Conservation (phyloP, 306 rosid genomes). For the Abrus precatorius region DNA sequence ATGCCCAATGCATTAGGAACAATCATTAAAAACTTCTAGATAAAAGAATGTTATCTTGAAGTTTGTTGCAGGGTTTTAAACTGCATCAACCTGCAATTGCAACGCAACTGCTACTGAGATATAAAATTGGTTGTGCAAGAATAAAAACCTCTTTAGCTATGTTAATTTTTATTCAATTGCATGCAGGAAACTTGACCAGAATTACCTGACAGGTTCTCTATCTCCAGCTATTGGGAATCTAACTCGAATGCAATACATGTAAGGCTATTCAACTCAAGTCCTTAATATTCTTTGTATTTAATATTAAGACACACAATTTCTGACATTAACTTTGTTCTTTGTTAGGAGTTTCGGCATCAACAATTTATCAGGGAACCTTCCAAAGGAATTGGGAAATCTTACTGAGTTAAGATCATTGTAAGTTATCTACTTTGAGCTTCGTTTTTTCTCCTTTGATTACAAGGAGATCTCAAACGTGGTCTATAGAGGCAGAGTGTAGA, state of each 20-base stretch:
- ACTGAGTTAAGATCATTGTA: slow-evolving; percentile 59
- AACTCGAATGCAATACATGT: slow-evolving; percentile 72
- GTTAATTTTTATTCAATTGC: slow-evolving; percentile 36
- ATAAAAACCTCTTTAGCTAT: not conserved
- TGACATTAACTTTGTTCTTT: slow-evolving; percentile 19
- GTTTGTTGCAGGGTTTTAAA: no score
- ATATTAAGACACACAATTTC: not conserved
- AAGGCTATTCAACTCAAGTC: slow-evolving; percentile 44
- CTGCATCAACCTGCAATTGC: no score
- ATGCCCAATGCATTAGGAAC: no score
- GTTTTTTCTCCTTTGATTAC: not conserved
- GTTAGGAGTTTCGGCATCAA: slow-evolving; percentile 70
- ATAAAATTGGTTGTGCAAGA: not conserved
- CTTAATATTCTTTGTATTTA: not conserved
- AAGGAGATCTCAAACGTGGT: no score
- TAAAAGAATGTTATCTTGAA: no score
- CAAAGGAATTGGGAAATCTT: slow-evolving; percentile 76
- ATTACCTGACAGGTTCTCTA: slow-evolving; percentile 72
- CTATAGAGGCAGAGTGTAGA: no score
- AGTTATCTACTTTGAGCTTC: slow-evolving; percentile 35
- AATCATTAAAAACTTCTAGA: no score
- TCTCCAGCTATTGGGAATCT: slow-evolving; percentile 78
- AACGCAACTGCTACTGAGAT: no score
- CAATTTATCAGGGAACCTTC: slow-evolving; percentile 77
- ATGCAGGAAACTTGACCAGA: slow-evolving; percentile 67